These are phyloP conservation scores for Rubia yunnanensis DNA, from an alignment of 257 asterid genomes.

Conservation along the genomic window DNA sequence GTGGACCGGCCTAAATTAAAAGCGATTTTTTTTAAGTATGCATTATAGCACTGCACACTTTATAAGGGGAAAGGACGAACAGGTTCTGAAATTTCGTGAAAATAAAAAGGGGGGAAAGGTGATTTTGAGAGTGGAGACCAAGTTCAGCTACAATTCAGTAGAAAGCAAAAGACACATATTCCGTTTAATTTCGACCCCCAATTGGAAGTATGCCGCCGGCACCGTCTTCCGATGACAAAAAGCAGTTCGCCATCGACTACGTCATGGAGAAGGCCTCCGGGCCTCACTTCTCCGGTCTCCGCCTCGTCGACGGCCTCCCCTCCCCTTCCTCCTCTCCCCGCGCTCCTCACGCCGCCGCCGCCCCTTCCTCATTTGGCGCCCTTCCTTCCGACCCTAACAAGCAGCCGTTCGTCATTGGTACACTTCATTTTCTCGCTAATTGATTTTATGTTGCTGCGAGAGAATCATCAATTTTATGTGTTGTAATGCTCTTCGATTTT, in stretches of 20 bases:
- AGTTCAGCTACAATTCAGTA: neutral
- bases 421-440: neutral
- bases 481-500: neutral
- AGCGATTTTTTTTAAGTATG: too few species aligned
- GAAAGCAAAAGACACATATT: neutral
- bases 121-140: neutral
- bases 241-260: constrained; percentile 55
- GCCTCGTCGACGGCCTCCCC: constrained; percentile 56
- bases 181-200: neutral
- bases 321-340: constrained; percentile 38
- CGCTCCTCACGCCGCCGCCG: constrained; percentile 25
- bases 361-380: constrained; percentile 22
- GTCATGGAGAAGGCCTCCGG: constrained; percentile 93
- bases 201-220: neutral
- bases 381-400: constrained; percentile 36
- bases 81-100: neutral
- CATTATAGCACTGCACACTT: too few species aligned
- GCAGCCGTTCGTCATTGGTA: constrained; percentile 98
- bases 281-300: constrained; percentile 92
- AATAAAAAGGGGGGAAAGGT: neutral
- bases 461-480: neutral
- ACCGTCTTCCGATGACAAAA: constrained; percentile 24
- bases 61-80: neutral
- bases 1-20: too few species aligned
- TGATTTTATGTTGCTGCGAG: neutral